Conservation (phyloP, 345 rosid genomes). For the Abelmoschus esculentus region DNA sequence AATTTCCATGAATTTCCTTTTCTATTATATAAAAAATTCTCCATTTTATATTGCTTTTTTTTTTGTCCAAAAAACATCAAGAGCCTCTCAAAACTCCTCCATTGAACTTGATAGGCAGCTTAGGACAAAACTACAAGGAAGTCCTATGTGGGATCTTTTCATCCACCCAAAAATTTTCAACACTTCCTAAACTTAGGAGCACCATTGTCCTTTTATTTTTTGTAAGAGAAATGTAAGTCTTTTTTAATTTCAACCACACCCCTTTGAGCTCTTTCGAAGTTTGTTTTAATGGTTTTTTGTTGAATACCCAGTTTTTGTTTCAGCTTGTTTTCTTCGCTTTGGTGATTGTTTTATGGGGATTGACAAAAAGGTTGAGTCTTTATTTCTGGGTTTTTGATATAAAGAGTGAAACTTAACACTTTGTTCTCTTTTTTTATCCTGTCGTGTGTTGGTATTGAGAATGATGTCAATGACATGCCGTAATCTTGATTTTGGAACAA, state of each 20-base stretch:
- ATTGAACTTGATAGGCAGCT: slow-evolving; percentile 17
- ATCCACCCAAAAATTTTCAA: slow-evolving; percentile 38
- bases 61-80: slow-evolving; percentile 1
- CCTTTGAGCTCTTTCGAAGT: neutral
- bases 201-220: slow-evolving; percentile 3
- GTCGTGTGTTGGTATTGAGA: slow-evolving; percentile 12
- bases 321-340: neutral
- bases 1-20: neutral
- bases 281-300: slow-evolving; percentile 9
- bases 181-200: neutral
- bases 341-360: slow-evolving; percentile 4
- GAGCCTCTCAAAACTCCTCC: slow-evolving; percentile 9
- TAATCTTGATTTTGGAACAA: slow-evolving; percentile 55
- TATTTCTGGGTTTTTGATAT: slow-evolving; percentile 17
- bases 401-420: slow-evolving; percentile 10
- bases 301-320: slow-evolving; percentile 12
- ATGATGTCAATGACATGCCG: slow-evolving; percentile 70
- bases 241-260: neutral
- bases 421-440: neutral
- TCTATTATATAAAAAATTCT: neutral
- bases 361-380: slow-evolving; percentile 9
- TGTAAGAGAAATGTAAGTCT: neutral
- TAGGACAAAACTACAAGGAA: neutral
- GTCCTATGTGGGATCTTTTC: slow-evolving; percentile 39
- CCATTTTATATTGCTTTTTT: too few species aligned